Evolutionary conservation across 805 yeast genomes (phyloP).

Genomic region (Myxozyma sirexii): DNA sequence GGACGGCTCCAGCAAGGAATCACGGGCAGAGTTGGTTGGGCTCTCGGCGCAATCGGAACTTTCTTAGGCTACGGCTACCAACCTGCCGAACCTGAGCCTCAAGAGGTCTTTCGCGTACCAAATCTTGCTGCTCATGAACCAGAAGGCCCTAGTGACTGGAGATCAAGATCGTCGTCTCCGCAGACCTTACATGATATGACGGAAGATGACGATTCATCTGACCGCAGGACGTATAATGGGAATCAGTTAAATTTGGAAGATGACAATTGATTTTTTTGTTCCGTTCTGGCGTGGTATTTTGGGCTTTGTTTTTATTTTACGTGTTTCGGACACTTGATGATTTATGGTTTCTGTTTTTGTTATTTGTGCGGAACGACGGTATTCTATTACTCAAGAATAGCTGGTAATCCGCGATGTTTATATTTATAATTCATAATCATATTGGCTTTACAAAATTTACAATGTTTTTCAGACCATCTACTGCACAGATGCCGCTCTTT

Average conservation of each 20-base stretch:
- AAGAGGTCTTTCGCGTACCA: conserved; percentile 7
- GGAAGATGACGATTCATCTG: conserved; percentile 45
- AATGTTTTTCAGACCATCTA: too few species aligned
- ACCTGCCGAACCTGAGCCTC: background rate
- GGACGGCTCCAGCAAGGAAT: conserved; percentile 32
- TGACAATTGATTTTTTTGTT: conserved; percentile 38
- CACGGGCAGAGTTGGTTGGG: conserved; percentile 28
- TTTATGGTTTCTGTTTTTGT: background rate
- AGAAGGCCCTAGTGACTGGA: background rate
- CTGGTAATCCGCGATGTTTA: too few species aligned
- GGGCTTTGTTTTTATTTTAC: background rate
- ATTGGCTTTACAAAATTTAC: too few species aligned
- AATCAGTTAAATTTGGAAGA: conserved; percentile 58
- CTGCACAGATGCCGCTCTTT: conserved; percentile 24
- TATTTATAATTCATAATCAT: too few species aligned
- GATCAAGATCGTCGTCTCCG: conserved; percentile 16
- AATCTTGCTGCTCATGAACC: conserved; percentile 9
- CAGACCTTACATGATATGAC: conserved; percentile 33
- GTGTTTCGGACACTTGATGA: background rate
- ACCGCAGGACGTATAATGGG: conserved; percentile 59
- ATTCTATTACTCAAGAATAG: too few species aligned
- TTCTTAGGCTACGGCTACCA: conserved; percentile 38
- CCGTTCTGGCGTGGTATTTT: background rate
- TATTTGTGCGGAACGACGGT: too few species aligned
- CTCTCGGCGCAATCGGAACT: conserved; percentile 37